phyloP scores from a whole-genome alignment of 2,329 filamentous ascomycete genomes.

The Fusarium sp. region DNA sequence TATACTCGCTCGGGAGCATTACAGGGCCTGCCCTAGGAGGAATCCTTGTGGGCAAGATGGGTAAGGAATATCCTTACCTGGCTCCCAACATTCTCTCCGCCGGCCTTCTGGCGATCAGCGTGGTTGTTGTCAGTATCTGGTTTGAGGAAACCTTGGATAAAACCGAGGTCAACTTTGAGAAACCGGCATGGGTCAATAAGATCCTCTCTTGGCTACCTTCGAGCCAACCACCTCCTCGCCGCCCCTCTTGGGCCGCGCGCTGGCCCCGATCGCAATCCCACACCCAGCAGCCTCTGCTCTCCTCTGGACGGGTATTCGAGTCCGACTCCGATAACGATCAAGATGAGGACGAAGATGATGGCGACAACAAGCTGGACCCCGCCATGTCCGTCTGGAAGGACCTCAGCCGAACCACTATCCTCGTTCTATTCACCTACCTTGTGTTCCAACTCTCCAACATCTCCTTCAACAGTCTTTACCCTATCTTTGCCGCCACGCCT shows the following conservation, averaged over 20 bases:
- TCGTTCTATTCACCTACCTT: conserved; percentile 87
- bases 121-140: conserved; percentile 81
- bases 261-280: conserved; percentile 53
- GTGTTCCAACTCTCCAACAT: conserved; percentile 96
- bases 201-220: conserved; percentile 49
- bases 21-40: conserved; percentile 94
- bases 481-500: conserved; percentile 85
- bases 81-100: conserved; percentile 86
- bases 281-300: conserved; percentile 51
- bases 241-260: conserved; percentile 56
- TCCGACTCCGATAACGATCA: conserved; percentile 48
- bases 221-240: conserved; percentile 37
- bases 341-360: conserved; percentile 46
- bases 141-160: conserved; percentile 80
- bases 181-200: conserved; percentile 53
- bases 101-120: conserved; percentile 76
- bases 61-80: conserved; percentile 81
- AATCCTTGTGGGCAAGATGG: conserved; percentile 75
- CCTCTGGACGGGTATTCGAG: conserved; percentile 32
- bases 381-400: conserved; percentile 60
- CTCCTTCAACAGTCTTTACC: conserved; percentile 94
- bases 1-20: conserved; percentile 96
- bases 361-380: conserved; percentile 28
- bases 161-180: conserved; percentile 48
- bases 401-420: conserved; percentile 83